These are phyloP conservation scores for Neurospora tetraspora DNA, from an alignment of 495 filamentous ascomycete genomes.

Conservation along the genomic window DNA sequence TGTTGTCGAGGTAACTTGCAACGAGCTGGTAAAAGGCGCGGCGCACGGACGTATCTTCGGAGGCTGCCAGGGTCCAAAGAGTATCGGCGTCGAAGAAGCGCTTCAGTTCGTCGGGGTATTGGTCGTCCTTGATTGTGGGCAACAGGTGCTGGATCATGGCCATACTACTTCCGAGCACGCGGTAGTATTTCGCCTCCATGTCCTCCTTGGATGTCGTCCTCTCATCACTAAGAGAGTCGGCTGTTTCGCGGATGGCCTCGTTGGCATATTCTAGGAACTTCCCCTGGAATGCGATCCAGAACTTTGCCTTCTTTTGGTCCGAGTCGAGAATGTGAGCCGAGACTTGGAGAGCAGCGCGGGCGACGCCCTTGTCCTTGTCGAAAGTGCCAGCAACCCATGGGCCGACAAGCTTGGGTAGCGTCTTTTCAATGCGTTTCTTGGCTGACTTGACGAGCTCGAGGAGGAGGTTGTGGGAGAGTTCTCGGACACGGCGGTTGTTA, in stretches of 20 bases:
- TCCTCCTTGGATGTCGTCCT: slow-evolving; percentile 76
- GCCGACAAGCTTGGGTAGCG: slow-evolving; percentile 65
- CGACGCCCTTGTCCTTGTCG: slow-evolving; percentile 68
- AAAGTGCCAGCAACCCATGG: slow-evolving; percentile 83
- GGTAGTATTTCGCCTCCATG: slow-evolving; percentile 67
- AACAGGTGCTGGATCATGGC: slow-evolving; percentile 47
- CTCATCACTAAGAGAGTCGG: slow-evolving; percentile 77
- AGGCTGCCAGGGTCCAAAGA: slow-evolving; percentile 64
- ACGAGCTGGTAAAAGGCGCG: slow-evolving; percentile 60
- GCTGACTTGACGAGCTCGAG: slow-evolving; percentile 59
- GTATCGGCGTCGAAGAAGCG: slow-evolving; percentile 49
- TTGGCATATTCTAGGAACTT: slow-evolving; percentile 72
- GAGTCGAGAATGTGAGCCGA: slow-evolving; percentile 64
- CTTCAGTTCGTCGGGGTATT: slow-evolving; percentile 37
- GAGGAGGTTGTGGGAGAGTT: slow-evolving; percentile 67
- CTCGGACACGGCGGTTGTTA: slow-evolving; percentile 73
- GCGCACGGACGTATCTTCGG: slow-evolving; percentile 62
- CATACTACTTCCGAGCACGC: slow-evolving; percentile 62
- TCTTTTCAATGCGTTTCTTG: slow-evolving; percentile 69
- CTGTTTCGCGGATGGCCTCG: slow-evolving; percentile 68
- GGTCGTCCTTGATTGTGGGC: slow-evolving; percentile 41
- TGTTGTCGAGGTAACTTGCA: slow-evolving; percentile 45
- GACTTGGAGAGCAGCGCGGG: slow-evolving; percentile 63
- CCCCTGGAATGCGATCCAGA: slow-evolving; percentile 68
- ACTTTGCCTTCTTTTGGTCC: slow-evolving; percentile 60